Evolutionary conservation across 2,329 filamentous ascomycete genomes (phyloP), one percentile per base, ranked within the genome.

Genomic region (Aspergillus sp.): DNA sequence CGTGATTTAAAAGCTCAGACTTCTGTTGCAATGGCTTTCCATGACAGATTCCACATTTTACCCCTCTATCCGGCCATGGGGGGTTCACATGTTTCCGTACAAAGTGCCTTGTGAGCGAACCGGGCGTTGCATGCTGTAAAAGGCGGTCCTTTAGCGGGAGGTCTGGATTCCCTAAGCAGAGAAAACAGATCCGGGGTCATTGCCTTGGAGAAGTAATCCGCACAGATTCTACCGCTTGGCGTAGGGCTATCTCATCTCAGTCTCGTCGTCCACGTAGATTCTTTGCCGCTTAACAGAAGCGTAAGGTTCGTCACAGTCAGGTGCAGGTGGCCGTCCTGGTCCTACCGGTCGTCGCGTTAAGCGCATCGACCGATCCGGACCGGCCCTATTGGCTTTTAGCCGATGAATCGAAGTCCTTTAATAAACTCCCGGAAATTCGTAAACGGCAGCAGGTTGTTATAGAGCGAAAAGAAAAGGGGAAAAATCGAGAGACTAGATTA

Each of bases 201-300:
- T 62, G 9, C 4, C 54, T 43, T n/a, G 16, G n/a, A 52, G 40
- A 56, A 13, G 52, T 53, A 46, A 59, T 36, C 21, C 29, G 40
- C 42, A 62, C 52, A 13, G 52, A 51, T 47, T 52, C 49, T 16
- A 56, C 51, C n/a, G 54, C 56, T 58, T 61, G 21, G 20, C 45
- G 43, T 19, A 62, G 50, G 36, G 52, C 43, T 42, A 53, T 55
- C n/a, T n/a, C n/a, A n/a, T n/a, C 40, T 57, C 43, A n/a, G 52
- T 49, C 9, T 55, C 11, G 21, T 61, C 51, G 34, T 58, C 44
- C 17, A 23, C 36, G 4, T 14, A 47, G 46, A 29, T 3, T 81
- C n/a, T 47, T 42, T 57, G 51, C 32, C 29, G 53, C 34, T 60
- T 62, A n/a, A n/a, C n/a, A n/a, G n/a, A n/a, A n/a, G n/a, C n/a